These are phyloP conservation scores for Medicago ruthenica DNA, from an alignment of 306 rosid species.

Conservation along the genomic window DNA sequence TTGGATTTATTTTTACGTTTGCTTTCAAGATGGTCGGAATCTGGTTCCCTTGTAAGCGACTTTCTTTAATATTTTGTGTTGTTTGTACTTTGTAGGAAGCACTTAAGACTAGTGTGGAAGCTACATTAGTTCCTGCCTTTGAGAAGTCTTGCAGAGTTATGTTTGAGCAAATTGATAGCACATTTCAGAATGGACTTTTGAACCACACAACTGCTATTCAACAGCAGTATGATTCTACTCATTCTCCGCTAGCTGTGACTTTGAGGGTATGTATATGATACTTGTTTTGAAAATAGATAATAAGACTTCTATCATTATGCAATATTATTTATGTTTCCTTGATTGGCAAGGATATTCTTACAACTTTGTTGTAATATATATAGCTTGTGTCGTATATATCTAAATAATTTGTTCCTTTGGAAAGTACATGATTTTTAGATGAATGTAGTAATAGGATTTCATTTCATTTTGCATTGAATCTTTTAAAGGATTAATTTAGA, in stretches of 20 bases:
- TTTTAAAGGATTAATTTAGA: neutral
- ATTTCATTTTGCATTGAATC: neutral
- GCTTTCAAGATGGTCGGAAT: constrained; percentile 29
- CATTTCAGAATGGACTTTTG: constrained; percentile 67
- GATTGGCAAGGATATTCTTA: neutral
- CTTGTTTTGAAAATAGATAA: constrained; percentile 37
- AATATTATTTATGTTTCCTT: neutral
- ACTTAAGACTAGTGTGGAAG: constrained; percentile 65
- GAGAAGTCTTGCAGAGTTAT: constrained; percentile 70
- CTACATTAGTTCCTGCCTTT: constrained; percentile 66
- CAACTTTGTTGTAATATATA: neutral
- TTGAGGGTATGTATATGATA: constrained; percentile 60
- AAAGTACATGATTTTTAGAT: neutral
- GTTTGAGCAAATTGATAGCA: constrained; percentile 72
- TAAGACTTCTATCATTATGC: neutral
- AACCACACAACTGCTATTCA: constrained; percentile 58
- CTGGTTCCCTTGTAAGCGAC: constrained; percentile 15
- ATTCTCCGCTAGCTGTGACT: constrained; percentile 66
- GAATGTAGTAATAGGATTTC: constrained; percentile 21
- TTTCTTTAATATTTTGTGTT: constrained; percentile 40
- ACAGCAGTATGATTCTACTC: constrained; percentile 73
- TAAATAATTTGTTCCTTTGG: neutral
- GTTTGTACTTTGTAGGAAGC: constrained; percentile 63
- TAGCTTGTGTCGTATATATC: constrained; percentile 10
- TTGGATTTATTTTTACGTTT: constrained; percentile 25